Evolutionary conservation across 2,329 filamentous ascomycete species (phyloP), one percentile per base, ranked within the genome.

Genomic region (Penicillium capsulatum): DNA sequence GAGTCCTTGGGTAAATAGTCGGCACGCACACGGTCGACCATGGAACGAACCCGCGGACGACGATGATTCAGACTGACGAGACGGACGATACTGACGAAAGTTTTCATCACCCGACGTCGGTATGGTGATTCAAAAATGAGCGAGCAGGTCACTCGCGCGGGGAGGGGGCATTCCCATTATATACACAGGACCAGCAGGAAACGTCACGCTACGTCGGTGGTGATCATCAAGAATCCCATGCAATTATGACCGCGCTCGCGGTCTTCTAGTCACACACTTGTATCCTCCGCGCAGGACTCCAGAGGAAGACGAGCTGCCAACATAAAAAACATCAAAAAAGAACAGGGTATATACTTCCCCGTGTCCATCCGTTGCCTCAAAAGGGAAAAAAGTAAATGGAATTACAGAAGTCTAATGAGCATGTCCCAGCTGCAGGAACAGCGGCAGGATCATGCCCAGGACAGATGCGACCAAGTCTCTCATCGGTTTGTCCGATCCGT

Each of bases 381-480:
- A 32, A 36, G 31, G 29, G 26, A 28, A 13, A 37, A 9, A 31
- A 29, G n/a, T 39, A 20, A 36, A 29, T 26, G 34, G 17, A 37
- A 11, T 27, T 17, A 9, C 27, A 34, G 15, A 19, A 17, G 28
- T 17, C 63, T 47, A 71, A 47, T 71, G 68, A 36, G 67, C 68
- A 60, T 72, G 69, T 24, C 69, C 68, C 42, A 72, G 63, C 51
- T 72, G 69, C 44, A 71, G 47, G 47, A 72, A 71, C 31, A 72
- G 47, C 9, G 69, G 69, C 40, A 72, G 38, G 19, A 70, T 62
- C 69, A 72, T 72, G 40, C 69, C 69, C 45, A 70, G 55, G n/a
- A 70, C 64, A 28, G 69, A 70, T 22, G 68, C 67, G 34, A 67
- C 59, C 42, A 72, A 50, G 48, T 72, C 69, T 47, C 64, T 60